Base-by-base conservation (phyloP, 2,329 filamentous ascomycete genomes). In the Paraconiothyrium sp. region DNA sequence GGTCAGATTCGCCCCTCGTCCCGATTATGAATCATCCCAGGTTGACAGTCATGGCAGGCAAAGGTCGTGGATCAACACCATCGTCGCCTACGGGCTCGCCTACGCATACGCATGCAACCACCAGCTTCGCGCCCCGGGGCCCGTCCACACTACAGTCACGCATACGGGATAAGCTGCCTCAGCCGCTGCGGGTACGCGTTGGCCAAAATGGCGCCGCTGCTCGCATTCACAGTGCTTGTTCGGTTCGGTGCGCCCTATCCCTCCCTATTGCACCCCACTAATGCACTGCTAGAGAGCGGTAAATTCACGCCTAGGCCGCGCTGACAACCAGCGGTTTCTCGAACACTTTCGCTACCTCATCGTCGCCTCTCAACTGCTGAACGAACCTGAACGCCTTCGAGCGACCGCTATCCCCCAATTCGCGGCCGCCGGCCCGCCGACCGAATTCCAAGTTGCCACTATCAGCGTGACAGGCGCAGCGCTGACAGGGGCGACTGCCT, bases 261-360 rank as follows among this genome's bases (percentile, higher is more conserved):
- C 46, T 54, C 30, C 50, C 30, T 35, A n/a, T 8, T 46, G 16
- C 51, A 32, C 50, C 32, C 32, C 49, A 30, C 66, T 73, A 48
- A 73, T 69, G 66, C 35, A n/a, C 57, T 22, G 34, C 48, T 72
- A 92, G 90, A 86, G 85, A 70, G 90, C 87, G 10, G 85, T 94
- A 60, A 91, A 90, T 67, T 89, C 90, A 44, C 86, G 88, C 63
- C 85, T 97, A 65, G 90, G 92, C 58, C 86, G 90, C 67, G 88
- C 87, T 69, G 93, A 97, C 70, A 96, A 94, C 75, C 86, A 90
- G 68, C 90, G 89, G 67, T 97, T 97, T 72, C 85, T 97, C 61
- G 94, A 97, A 79, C 91, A 93, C 74, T 97, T 97, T 73, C 91
- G 94, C 66, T 97, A 97, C 80, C 91, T 92, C 24, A 92, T 97